Conservation (phyloP, 2,329 filamentous ascomycete species). For the Aspergillus quadricinctus region DNA sequence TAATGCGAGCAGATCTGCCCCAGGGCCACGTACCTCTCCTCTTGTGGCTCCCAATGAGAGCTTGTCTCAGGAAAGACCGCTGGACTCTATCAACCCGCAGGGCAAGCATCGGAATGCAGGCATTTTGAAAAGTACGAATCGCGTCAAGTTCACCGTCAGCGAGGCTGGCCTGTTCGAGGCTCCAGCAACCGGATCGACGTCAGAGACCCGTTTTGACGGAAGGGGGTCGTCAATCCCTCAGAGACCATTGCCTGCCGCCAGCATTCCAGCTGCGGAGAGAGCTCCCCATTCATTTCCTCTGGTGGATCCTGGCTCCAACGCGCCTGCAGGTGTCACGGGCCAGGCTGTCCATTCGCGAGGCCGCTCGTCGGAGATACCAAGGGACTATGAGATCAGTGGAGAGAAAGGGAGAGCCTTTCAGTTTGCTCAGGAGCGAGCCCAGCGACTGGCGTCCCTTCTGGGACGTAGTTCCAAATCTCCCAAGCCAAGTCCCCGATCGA, state of each 20-base stretch:
- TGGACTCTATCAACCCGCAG: constrained; percentile 24
- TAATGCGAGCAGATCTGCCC: constrained; percentile 17
- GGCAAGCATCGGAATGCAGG: constrained; percentile 35
- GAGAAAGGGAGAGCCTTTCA: constrained; percentile 34
- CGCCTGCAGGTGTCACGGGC: constrained; percentile 26
- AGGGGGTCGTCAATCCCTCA: constrained; percentile 28
- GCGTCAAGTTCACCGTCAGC: constrained; percentile 29
- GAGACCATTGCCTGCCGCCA: constrained; percentile 30
- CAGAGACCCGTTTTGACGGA: constrained; percentile 26
- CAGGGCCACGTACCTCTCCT: constrained; percentile 24
- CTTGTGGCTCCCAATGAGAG: constrained; percentile 21
- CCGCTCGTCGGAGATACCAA: constrained; percentile 17
- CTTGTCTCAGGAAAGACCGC: constrained; percentile 12
- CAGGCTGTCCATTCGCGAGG: constrained; percentile 23
- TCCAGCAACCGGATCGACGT: constrained; percentile 18
- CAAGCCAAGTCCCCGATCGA: constrained; percentile 23
- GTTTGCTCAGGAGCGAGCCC: constrained; percentile 32
- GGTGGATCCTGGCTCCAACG: constrained; percentile 24
- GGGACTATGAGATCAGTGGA: constrained; percentile 28
- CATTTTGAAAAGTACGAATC: constrained; percentile 33
- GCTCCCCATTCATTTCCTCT: constrained; percentile 18
- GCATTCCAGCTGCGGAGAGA: constrained; percentile 33
- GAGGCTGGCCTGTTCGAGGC: constrained; percentile 17
- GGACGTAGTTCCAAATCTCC: constrained; percentile 28
- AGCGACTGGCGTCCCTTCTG: constrained; percentile 31